Evolutionary conservation across 305 asterid genomes (phyloP), one percentile per base, ranked within the genome.

Genomic region (Fraxinus nigra): DNA sequence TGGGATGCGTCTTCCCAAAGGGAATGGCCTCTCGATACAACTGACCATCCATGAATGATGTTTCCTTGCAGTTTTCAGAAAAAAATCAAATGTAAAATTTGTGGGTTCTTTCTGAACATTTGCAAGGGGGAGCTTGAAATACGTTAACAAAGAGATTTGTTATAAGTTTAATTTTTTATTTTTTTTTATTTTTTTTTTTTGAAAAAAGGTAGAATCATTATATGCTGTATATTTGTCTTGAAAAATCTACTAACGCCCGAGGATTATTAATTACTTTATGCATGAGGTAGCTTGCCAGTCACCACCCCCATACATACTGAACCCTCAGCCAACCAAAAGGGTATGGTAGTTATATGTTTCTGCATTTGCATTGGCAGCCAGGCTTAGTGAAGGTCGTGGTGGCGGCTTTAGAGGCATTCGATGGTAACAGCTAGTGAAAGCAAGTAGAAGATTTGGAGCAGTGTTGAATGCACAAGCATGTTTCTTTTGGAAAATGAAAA

Each of bases 81-180:
- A 86, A 48, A 84, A 86, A 77, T 85, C 92, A 84, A 72, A 77
- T 82, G 88, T 79, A 83, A 82, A 77, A 79, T 54, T 37, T 69
- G n/a, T 16, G 26, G 87, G 88, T 86, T 89, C 88, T 81, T 82
- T 85, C 88, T 89, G 90, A 86, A 84, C 87, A 74, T 37, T 10
- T 77, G 81, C 46, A 30, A 76, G 43, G 22, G 43, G 40, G 32
- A 67, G 18, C 6, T 67, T 0, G 18, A 30, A 28, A 30, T 26
- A 67, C 28, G 72, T 26, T 65, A 65, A 8, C 14, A 65, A 65
- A 65, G 34, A 65, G 14, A 63, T 43, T 43, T 11, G 51, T 65
- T 65, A 11, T 0, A 7, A 38, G 46, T 38, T 38, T 38, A 8
- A 38, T 32, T 32, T 33, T 33, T 33, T 24, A 24, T 24, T 24